A percentile compares a stretch with the other conserved stretches of the same genome.
Evolutionary conservation across 2,329 filamentous ascomycete genomes (phyloP).

Genomic region (Calycina herbarum): DNA sequence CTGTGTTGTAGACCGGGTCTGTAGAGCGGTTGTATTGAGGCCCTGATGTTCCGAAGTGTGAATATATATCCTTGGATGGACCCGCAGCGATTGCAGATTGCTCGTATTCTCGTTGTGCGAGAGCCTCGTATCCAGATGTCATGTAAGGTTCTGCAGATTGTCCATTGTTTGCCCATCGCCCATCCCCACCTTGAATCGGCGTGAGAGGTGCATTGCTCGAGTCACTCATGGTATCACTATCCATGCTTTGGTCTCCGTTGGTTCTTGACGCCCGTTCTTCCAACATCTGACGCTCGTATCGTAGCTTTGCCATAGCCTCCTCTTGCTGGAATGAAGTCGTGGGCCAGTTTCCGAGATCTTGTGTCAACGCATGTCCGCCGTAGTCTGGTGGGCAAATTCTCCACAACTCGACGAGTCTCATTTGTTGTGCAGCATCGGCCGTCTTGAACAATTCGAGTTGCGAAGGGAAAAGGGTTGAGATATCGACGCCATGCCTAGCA

Average conservation of each 20-base stretch:
- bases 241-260: constrained; percentile 44
- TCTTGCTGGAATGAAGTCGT: constrained; percentile 55
- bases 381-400: constrained; percentile 72
- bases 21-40: constrained; percentile 55
- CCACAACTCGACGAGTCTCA: constrained; percentile 81
- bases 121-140: constrained; percentile 73
- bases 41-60: constrained; percentile 45
- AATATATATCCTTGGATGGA: constrained; percentile 44
- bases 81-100: constrained; percentile 41
- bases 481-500: constrained; percentile 67
- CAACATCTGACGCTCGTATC: constrained; percentile 55
- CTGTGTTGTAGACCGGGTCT: constrained; percentile 64
- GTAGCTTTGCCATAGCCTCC: constrained; percentile 54
- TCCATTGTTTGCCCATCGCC: constrained; percentile 47
- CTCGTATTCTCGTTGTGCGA: constrained; percentile 65
- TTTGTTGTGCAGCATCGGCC: constrained; percentile 69
- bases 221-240: constrained; percentile 45
- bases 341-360: constrained; percentile 59
- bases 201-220: constrained; percentile 41
- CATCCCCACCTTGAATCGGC: constrained; percentile 52
- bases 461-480: constrained; percentile 65
- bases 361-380: constrained; percentile 53
- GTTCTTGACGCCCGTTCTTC: constrained; percentile 42
- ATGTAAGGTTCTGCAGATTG: constrained; percentile 66
- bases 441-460: constrained; percentile 79